Evolutionary conservation across 495 filamentous ascomycete genomes (phyloP).

Genomic region (Aspergillus heteromorphus): DNA sequence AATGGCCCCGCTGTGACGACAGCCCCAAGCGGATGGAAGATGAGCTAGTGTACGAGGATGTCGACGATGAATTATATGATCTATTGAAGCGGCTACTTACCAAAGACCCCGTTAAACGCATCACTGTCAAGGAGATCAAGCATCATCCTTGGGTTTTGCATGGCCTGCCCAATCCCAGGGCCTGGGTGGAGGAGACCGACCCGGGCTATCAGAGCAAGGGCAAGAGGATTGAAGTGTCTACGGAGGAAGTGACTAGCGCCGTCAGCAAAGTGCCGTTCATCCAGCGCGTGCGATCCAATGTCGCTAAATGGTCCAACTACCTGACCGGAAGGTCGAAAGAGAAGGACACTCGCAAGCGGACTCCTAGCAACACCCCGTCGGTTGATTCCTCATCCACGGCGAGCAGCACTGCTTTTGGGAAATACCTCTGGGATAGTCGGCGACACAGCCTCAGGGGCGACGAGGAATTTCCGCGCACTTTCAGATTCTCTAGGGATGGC

Average conservation of each 20-base stretch:
- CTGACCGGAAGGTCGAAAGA: conserved; percentile 55
- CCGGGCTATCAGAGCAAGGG: conserved; percentile 74
- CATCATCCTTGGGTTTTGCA: conserved; percentile 92
- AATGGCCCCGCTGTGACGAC: conserved; percentile 24
- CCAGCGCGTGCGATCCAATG: conserved; percentile 55
- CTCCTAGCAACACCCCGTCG: conserved; percentile 29
- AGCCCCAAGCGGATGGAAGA: conserved; percentile 56
- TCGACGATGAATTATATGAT: conserved; percentile 77
- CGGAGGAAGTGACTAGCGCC: conserved; percentile 80
- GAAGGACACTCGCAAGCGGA: conserved; percentile 47
- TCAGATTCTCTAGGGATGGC: conserved; percentile 41
- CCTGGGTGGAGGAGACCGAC: conserved; percentile 93
- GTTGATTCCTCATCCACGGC: conserved; percentile 30
- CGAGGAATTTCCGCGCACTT: conserved; percentile 43
- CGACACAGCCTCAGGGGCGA: conserved; percentile 68
- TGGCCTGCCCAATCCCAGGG: conserved; percentile 65
- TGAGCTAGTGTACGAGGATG: conserved; percentile 75
- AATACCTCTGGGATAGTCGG: conserved; percentile 43
- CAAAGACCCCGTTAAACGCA: conserved; percentile 84
- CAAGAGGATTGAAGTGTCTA: conserved; percentile 87
- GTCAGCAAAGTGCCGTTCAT: conserved; percentile 86
- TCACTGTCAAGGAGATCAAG: conserved; percentile 88
- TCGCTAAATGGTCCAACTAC: conserved; percentile 54
- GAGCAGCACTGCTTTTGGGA: conserved; percentile 29
- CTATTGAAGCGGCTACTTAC: conserved; percentile 74